phyloP scores from a whole-genome alignment of 2,329 filamentous ascomycete species.

The Incumbomyces lentus region DNA sequence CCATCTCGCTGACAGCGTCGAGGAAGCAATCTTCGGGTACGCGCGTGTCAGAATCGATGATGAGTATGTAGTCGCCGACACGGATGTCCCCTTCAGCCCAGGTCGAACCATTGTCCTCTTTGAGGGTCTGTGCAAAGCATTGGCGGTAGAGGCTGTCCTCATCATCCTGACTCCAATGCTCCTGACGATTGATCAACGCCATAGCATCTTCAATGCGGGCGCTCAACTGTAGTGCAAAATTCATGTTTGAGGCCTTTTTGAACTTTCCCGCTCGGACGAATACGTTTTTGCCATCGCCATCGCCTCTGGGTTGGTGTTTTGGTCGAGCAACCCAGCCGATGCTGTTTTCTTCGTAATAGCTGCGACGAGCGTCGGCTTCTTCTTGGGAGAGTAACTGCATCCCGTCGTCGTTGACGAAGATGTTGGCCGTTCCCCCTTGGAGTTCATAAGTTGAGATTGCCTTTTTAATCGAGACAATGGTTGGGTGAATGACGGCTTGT shows the following conservation, averaged over 20 bases:
- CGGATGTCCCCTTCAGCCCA: conserved; percentile 77
- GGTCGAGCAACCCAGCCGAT: conserved; percentile 43
- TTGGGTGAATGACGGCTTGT: conserved; percentile 52
- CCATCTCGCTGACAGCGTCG: conserved; percentile 62
- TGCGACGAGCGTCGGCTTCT: conserved; percentile 33
- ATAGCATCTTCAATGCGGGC: conserved; percentile 54
- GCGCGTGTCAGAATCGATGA: conserved; percentile 61
- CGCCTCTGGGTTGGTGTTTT: conserved; percentile 39
- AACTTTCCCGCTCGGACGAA: conserved; percentile 49
- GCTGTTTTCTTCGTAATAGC: conserved; percentile 41
- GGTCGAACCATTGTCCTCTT: conserved; percentile 43
- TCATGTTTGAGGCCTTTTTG: conserved; percentile 70
- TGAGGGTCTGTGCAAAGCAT: conserved; percentile 41
- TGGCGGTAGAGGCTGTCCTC: conserved; percentile 39
- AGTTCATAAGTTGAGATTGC: conserved; percentile 51
- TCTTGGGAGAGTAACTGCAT: conserved; percentile 32
- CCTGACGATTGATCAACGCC: conserved; percentile 6
- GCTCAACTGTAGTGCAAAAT: conserved; percentile 54
- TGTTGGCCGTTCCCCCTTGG: conserved; percentile 32
- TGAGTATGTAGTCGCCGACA: conserved; percentile 65
- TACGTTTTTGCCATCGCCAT: conserved; percentile 8
- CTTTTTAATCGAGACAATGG: conserved; percentile 45
- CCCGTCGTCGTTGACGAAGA: conserved; percentile 32
- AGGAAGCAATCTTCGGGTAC: conserved; percentile 58
- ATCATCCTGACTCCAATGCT: conserved; percentile 25